Evolutionary conservation across 2,329 filamentous ascomycete species (phyloP).

Genomic region (Neonectria hederae): DNA sequence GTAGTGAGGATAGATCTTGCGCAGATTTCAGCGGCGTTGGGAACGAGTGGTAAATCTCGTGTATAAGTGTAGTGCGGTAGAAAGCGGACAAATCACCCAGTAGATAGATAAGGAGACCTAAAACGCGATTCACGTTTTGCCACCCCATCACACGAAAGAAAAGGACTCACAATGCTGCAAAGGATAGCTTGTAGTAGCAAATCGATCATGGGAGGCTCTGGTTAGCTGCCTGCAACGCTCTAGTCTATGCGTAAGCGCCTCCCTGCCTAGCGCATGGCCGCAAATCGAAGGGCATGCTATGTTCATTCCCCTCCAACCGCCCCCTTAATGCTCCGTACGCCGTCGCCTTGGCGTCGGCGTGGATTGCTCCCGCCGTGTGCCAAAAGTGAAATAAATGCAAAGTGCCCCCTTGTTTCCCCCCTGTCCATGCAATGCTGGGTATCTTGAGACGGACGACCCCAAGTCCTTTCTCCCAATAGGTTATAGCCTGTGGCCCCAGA

Average conservation of each 20-base stretch:
- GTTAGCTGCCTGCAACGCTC: slow-evolving; percentile 3
- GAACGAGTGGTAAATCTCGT: slow-evolving; percentile 25
- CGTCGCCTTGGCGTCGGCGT: slow-evolving; percentile 10
- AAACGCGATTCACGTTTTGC: slow-evolving; percentile 3
- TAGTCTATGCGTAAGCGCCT: slow-evolving; percentile 8
- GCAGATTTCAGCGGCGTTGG: slow-evolving; percentile 41
- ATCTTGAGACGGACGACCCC: slow-evolving; percentile 33
- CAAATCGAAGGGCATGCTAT: neutral
- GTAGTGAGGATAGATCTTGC: slow-evolving; percentile 31
- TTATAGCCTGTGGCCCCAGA: neutral
- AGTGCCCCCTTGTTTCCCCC: slow-evolving; percentile 18
- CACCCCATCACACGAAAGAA: neutral
- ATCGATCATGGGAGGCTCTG: slow-evolving; percentile 7
- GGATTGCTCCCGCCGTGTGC: slow-evolving; percentile 19
- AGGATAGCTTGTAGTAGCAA: neutral
- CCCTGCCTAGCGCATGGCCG: neutral
- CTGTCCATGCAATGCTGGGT: slow-evolving; percentile 43
- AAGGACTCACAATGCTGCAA: neutral
- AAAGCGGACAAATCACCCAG: slow-evolving; percentile 24
- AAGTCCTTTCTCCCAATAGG: slow-evolving; percentile 16
- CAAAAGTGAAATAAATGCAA: slow-evolving; percentile 26
- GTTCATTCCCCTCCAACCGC: neutral
- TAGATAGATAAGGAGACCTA: slow-evolving; percentile 13
- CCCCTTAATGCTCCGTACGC: slow-evolving; percentile 37
- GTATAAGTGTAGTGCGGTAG: slow-evolving; percentile 20